Percentiles rank a stretch among this genome's conserved stretches.
phyloP scores from a whole-genome alignment of 805 yeast species.

The Kuraishia floccosa region DNA sequence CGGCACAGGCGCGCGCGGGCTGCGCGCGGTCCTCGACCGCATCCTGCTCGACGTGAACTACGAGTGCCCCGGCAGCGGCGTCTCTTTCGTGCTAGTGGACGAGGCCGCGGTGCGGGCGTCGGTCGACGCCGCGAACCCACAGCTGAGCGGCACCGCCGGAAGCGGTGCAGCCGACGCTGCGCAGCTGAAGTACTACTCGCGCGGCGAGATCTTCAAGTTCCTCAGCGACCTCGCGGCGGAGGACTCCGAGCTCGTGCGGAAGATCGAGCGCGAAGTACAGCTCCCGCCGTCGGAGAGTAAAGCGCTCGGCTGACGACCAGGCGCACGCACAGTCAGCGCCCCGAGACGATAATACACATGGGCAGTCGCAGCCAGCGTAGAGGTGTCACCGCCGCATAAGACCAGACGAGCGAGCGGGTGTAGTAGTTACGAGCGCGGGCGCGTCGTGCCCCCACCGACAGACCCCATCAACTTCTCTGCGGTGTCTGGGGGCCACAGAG shows the following conservation, averaged over 20 bases:
- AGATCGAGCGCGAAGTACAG: conserved; percentile 19
- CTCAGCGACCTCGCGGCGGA: conserved; percentile 28
- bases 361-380: no score
- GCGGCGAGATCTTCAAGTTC: conserved; percentile 29
- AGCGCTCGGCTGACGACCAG: neutral
- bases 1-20: conserved; percentile 54
- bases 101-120: conserved; percentile 29
- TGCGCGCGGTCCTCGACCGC: conserved; percentile 43
- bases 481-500: no score
- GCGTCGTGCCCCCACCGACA: no score
- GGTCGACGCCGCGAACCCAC: conserved; percentile 7
- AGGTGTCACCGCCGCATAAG: no score
- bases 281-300: conserved; percentile 6
- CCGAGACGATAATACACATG: no score
- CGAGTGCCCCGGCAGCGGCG: conserved; percentile 49
- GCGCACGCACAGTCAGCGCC: no score
- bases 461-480: no score
- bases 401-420: no score
- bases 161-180: conserved; percentile 9
- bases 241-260: conserved; percentile 23
- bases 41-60: conserved; percentile 38
- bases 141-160: conserved; percentile 5
- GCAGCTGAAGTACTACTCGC: conserved; percentile 29
- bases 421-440: no score
- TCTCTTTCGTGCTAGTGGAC: conserved; percentile 36